Evolutionary conservation across 2,329 filamentous ascomycete genomes (phyloP), one percentile per base, ranked within the genome.

Genomic region (Dryadomyces quercus-mongolicae): DNA sequence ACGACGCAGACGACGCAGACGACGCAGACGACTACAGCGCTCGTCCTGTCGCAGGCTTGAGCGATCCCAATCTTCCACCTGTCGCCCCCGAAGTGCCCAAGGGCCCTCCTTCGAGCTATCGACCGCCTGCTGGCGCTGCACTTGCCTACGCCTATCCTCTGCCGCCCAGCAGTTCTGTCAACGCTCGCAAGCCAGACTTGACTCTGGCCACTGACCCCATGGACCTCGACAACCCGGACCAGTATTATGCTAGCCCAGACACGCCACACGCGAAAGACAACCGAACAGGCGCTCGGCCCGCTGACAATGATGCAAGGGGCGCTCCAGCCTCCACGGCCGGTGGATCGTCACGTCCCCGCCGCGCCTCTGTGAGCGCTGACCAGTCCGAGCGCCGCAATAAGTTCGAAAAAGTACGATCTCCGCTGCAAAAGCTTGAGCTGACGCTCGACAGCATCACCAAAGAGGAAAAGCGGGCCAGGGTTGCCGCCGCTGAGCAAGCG

Each of bases 391-490:
- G 74, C 60, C 70, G 74, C 54, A 78, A 73, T 74, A 74, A 76
- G 71, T 82, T 87, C 70, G 87, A 92, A 63, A 78, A 85, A 55
- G 86, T 94, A 66, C 82, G 87, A 63, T 97, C 92, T 59, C 93
- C 94, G 52, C 77, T 98, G 52, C 92, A 98, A 69, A 93, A 85
- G 72, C 80, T 98, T 61, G 92, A 98, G 73, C 81, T 88, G 64
- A 93, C 88, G 63, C 78, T 97, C 64, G 86, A 86, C 68, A 90
- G 87, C 70, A 92, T 96, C 68, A 95, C 87, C 67, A 97, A 96
- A 68, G 91, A 96, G 70, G 91, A 96, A 69, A 94, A 95, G 68
- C 80, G 92, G 59, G 89, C 90, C 9, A 80, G 88, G 49, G 82
- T 92, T 5, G 80, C 90, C 65, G 86, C 92, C 62, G 89, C 89